Evolutionary conservation across 768 basidiomycete species (phyloP), one percentile per base, ranked within the genome.

Genomic region (Agaricus bisporus): DNA sequence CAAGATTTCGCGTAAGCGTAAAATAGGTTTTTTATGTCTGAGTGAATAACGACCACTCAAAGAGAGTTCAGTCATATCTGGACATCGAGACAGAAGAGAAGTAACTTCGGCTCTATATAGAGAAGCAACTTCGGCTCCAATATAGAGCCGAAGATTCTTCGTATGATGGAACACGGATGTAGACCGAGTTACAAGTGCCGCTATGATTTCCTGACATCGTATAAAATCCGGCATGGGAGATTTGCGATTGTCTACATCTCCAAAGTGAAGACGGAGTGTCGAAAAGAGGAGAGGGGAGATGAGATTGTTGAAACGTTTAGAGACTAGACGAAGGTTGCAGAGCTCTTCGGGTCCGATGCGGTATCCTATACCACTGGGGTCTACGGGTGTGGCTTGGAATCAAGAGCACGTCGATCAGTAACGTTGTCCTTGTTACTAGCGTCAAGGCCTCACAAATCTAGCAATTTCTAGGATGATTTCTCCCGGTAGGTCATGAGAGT

Each of bases 201-300:
- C n/a, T n/a, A 51, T 43, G 36, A 51, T 51, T 15, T 51, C 50
- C 5, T 51, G 50, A 36, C 50, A 51, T 10, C 50, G 20, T 4
- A n/a, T 14, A 26, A 2, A 43, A 26, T 51, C 50, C 15, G 11
- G 39, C 5, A 41, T 18, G n/a, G 25, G 7, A 17, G 26, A 9
- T 8, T 45, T 22, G 32, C 4, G 5, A 3, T 8, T 29, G 15
- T 45, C 28, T 11, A 22, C 35, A 15, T 51, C 50, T 2, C 36
- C 26, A 22, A 43, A 51, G 11, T 26, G 4, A 5, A 51, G 50
- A 25, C 14, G 18, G 14, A 51, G 42, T 14, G 8, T 20, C 5
- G 18, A 12, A 17, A 51, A 51, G 2, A 51, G 50, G 22, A 51
- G 32, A 15, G 50, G 50, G 11, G 29, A 51, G 20, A 44, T 32